These are phyloP conservation scores for Aspergillus intermedius DNA, from an alignment of 2,329 filamentous ascomycete species.

Conservation along the genomic window DNA sequence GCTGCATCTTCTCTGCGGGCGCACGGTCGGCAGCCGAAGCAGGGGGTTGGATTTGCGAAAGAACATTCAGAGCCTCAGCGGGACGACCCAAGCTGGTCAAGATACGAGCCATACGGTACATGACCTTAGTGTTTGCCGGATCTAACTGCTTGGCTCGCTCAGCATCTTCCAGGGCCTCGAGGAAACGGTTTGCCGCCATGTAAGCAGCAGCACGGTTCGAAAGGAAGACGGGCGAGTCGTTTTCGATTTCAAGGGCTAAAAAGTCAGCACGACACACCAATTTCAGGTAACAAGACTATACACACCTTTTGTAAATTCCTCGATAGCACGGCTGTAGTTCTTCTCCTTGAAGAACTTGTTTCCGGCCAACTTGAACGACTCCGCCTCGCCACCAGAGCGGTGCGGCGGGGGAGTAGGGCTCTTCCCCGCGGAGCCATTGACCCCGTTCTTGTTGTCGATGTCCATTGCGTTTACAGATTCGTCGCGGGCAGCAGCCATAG, in stretches of 20 bases:
- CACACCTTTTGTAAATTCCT: conserved; percentile 91
- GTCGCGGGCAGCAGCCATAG: conserved; percentile 44
- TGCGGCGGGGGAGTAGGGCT: conserved; percentile 44
- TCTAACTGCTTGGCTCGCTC: conserved; percentile 75
- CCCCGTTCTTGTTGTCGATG: conserved; percentile 53
- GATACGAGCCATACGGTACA: conserved; percentile 81
- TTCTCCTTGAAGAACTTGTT: conserved; percentile 97
- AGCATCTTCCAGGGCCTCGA: conserved; percentile 79
- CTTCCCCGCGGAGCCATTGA: conserved; percentile 27
- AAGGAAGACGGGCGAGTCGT: conserved; percentile 79
- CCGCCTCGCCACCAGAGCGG: conserved; percentile 65
- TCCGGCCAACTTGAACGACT: conserved; percentile 83
- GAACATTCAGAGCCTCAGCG: conserved; percentile 76
- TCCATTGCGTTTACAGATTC: conserved; percentile 63
- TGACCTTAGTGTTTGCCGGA: conserved; percentile 77
- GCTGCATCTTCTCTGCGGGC: conserved; percentile 75
- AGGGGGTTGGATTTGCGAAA: conserved; percentile 69
- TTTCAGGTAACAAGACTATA: neutral
- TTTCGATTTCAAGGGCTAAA: conserved; percentile 79
- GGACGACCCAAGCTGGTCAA: conserved; percentile 82
- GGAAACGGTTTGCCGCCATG: conserved; percentile 77
- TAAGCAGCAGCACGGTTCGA: conserved; percentile 92
- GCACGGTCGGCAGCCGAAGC: conserved; percentile 80
- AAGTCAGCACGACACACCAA: conserved; percentile 2
- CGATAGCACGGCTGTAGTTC: conserved; percentile 79